Conservation (phyloP, 2,329 filamentous ascomycete species). For the Exophiala sp. region DNA sequence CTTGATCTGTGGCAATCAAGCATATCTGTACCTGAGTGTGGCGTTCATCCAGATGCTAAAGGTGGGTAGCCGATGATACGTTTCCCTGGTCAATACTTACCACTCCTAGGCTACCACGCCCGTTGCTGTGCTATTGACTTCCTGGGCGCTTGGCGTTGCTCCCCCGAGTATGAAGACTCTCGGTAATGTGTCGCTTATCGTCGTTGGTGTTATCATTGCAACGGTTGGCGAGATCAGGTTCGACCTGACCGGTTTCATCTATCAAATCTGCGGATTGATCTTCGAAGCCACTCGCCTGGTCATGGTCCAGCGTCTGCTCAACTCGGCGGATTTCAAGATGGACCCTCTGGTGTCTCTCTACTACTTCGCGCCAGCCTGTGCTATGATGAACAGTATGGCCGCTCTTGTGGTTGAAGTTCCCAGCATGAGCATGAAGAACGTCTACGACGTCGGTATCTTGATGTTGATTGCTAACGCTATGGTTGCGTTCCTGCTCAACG, state of each 20-base stretch:
- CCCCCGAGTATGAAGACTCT: constrained; percentile 82
- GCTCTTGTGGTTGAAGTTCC: constrained; percentile 67
- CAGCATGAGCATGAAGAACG: constrained; percentile 62
- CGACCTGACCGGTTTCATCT: constrained; percentile 54
- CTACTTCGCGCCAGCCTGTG: constrained; percentile 84
- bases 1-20: constrained; percentile 93
- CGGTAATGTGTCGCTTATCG: constrained; percentile 90
- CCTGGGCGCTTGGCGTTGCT: constrained; percentile 81
- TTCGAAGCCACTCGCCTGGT: constrained; percentile 79
- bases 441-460: constrained; percentile 62
- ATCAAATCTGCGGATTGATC: constrained; percentile 69
- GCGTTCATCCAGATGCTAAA: constrained; percentile 99
- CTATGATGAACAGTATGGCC: constrained; percentile 72
- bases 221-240: constrained; percentile 96
- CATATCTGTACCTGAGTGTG: constrained; percentile 91
- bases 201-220: constrained; percentile 89
- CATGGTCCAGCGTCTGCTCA: constrained; percentile 81
- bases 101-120: constrained; percentile 76
- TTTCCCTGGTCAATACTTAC: neutral
- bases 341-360: constrained; percentile 83
- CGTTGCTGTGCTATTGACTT: constrained; percentile 83
- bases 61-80: constrained; percentile 53
- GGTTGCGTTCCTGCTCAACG: constrained; percentile 75
- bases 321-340: constrained; percentile 77
- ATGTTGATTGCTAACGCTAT: constrained; percentile 68